These are phyloP conservation scores for Metschnikowia proteae DNA, from an alignment of 805 yeast genomes.

Conservation along the genomic window DNA sequence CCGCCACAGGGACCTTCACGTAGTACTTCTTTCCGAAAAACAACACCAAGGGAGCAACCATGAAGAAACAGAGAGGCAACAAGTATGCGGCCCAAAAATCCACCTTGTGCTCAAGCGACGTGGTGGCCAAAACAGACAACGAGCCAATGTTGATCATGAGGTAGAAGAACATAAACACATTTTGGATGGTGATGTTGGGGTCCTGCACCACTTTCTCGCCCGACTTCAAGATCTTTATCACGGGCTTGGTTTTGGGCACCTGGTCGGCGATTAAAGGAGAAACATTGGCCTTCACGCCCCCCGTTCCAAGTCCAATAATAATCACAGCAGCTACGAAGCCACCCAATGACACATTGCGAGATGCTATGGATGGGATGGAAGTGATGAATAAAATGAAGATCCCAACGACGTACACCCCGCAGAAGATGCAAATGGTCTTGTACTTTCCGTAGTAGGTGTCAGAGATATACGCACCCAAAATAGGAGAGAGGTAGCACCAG, in stretches of 20 bases:
- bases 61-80: constrained; percentile 13
- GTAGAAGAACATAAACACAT: constrained; percentile 15
- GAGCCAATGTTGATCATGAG: constrained; percentile 18
- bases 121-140: constrained; percentile 13
- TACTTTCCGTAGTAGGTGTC: constrained; percentile 72
- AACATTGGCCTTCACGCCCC: constrained; percentile 75
- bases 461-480: constrained; percentile 43
- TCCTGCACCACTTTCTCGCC: constrained; percentile 14
- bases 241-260: constrained; percentile 36
- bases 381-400: constrained; percentile 63
- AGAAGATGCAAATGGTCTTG: constrained; percentile 59
- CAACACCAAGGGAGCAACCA: constrained; percentile 9
- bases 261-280: constrained; percentile 66
- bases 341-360: constrained; percentile 50
- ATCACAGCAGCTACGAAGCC: constrained; percentile 57
- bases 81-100: constrained; percentile 16
- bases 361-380: constrained; percentile 56
- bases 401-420: constrained; percentile 57
- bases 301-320: constrained; percentile 71
- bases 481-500: constrained; percentile 14
- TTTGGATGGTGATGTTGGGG: constrained; percentile 15
- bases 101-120: constrained; percentile 11
- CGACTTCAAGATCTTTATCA: constrained; percentile 32
- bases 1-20: constrained; percentile 13
- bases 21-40: constrained; percentile 10